These are phyloP conservation scores for Fraxinus pennsylvanica DNA, from an alignment of 257 asterid genomes.

Conservation along the genomic window DNA sequence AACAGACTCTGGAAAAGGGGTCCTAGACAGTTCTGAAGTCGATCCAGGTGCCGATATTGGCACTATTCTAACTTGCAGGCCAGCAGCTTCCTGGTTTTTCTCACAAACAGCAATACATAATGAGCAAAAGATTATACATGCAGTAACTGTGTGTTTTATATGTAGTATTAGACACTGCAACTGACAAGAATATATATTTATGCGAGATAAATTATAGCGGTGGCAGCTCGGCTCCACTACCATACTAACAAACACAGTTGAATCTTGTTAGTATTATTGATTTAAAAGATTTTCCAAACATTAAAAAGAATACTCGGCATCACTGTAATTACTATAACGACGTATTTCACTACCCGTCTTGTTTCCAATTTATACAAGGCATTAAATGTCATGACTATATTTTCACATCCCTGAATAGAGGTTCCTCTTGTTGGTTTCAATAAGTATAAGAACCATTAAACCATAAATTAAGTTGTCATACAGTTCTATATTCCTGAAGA, in stretches of 20 bases:
- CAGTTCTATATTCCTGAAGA: background rate
- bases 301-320: no score
- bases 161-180: background rate
- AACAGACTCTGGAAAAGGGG: slow-evolving; percentile 24
- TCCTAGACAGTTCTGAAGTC: slow-evolving; percentile 1
- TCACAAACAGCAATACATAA: background rate
- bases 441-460: background rate
- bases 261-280: no score
- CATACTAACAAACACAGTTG: background rate
- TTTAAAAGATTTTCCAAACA: background rate
- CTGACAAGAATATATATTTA: background rate
- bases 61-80: slow-evolving; percentile 41
- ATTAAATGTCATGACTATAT: background rate
- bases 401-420: background rate
- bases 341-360: background rate
- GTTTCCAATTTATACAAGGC: background rate
- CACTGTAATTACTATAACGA: no score
- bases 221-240: background rate
- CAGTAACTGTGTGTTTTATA: background rate
- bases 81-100: slow-evolving; percentile 47
- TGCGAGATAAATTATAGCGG: no score
- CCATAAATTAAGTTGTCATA: background rate
- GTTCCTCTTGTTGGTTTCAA: background rate
- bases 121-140: background rate
- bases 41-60: slow-evolving; percentile 31